These are phyloP conservation scores for Tolypocladium tundrense DNA, from an alignment of 2,329 filamentous ascomycete species.

Conservation along the genomic window DNA sequence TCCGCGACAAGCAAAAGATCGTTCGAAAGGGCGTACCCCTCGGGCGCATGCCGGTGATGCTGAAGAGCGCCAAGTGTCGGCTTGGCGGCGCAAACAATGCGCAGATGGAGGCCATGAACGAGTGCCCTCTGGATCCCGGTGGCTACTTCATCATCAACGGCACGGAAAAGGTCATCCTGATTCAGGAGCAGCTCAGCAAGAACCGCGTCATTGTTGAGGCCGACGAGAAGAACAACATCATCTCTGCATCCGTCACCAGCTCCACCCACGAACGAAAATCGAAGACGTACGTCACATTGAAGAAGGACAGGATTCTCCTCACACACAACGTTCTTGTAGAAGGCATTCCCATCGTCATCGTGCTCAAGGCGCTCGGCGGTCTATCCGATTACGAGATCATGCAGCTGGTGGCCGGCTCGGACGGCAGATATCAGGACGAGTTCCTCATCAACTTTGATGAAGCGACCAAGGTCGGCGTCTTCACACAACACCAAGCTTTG, in stretches of 20 bases:
- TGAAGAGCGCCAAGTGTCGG: slow-evolving; percentile 89
- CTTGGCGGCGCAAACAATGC: slow-evolving; percentile 73
- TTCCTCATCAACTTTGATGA: slow-evolving; percentile 96
- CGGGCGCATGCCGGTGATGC: slow-evolving; percentile 90
- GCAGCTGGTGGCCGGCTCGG: slow-evolving; percentile 77
- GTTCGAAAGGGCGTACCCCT: slow-evolving; percentile 70
- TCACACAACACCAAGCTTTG: slow-evolving; percentile 88
- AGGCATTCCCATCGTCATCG: slow-evolving; percentile 87
- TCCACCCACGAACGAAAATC: slow-evolving; percentile 97
- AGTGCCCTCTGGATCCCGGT: slow-evolving; percentile 91
- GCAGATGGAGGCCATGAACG: slow-evolving; percentile 85
- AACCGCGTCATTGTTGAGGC: slow-evolving; percentile 97
- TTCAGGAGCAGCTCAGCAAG: slow-evolving; percentile 98
- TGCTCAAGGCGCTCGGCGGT: slow-evolving; percentile 87
- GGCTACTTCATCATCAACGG: slow-evolving; percentile 97
- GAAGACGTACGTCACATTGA: slow-evolving; percentile 89
- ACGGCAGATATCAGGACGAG: slow-evolving; percentile 84
- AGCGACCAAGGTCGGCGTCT: slow-evolving; percentile 70
- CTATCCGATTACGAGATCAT: slow-evolving; percentile 93
- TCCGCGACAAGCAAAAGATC: slow-evolving; percentile 67
- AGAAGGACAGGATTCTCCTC: slow-evolving; percentile 83
- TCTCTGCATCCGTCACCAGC: slow-evolving; percentile 93
- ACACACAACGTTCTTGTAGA: slow-evolving; percentile 91
- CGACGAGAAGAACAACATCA: slow-evolving; percentile 82
- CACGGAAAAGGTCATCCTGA: slow-evolving; percentile 96